These are phyloP conservation scores for Chalciporus piperatus DNA, from an alignment of 768 basidiomycete species.

Conservation along the genomic window DNA sequence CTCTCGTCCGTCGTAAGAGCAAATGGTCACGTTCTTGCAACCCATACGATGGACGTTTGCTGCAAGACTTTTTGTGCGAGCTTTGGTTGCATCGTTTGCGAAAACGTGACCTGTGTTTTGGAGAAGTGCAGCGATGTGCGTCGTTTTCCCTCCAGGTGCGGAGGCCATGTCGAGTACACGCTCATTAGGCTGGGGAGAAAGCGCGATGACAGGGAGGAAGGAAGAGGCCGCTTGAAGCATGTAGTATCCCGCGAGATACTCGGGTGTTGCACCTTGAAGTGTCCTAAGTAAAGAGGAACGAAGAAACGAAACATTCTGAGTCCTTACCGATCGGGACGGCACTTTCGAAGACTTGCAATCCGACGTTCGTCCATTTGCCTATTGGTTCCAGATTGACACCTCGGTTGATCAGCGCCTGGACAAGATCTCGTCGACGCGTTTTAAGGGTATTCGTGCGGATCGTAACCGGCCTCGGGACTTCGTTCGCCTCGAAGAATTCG, in stretches of 20 bases:
- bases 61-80: conserved; percentile 91
- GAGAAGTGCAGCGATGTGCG: conserved; percentile 94
- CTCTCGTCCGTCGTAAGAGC: conserved; percentile 95
- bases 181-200: conserved; percentile 88
- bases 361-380: conserved; percentile 99
- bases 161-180: conserved; percentile 98
- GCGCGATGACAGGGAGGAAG: conserved; percentile 97
- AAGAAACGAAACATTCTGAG: background rate
- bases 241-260: conserved; percentile 98
- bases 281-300: background rate
- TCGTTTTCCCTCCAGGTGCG: conserved; percentile 97
- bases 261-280: conserved; percentile 81
- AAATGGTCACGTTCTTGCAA: conserved; percentile 97
- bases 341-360: conserved; percentile 97
- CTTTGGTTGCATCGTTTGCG: conserved; percentile 95
- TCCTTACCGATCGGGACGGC: conserved; percentile 83
- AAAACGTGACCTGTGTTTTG: conserved; percentile 98
- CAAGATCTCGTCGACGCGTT: conserved; percentile 89
- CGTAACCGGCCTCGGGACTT: conserved; percentile 92
- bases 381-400: conserved; percentile 98
- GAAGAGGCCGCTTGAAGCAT: conserved; percentile 99
- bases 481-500: conserved; percentile 98
- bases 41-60: conserved; percentile 96
- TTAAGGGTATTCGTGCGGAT: conserved; percentile 97
- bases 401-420: conserved; percentile 89